A percentile compares a stretch with the other conserved stretches of the same genome.
These are phyloP conservation scores for Cucurbita moschata DNA, from an alignment of 306 rosid species.

Conservation along the genomic window DNA sequence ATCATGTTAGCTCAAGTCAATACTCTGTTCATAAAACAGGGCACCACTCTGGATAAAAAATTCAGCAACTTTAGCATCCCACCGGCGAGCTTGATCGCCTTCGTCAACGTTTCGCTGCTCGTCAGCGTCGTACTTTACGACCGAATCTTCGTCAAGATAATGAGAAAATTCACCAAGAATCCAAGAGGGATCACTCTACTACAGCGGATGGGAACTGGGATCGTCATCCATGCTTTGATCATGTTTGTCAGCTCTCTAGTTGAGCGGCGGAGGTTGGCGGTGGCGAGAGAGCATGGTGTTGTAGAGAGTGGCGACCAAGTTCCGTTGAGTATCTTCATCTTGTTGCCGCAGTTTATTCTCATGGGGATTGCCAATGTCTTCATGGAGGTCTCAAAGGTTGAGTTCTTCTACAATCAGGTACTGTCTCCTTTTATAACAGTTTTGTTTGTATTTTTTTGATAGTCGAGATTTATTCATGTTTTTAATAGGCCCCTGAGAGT, in stretches of 20 bases:
- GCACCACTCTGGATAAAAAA: conserved; percentile 8
- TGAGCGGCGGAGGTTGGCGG: conserved; percentile 1
- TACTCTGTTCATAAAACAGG: conserved; percentile 15
- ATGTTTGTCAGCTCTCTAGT: conserved; percentile 4
- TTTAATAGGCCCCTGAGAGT: conserved; percentile 9
- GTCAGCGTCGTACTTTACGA: conserved; percentile 15
- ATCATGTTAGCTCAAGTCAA: conserved; percentile 9
- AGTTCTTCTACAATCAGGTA: conserved; percentile 16
- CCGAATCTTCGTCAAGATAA: conserved; percentile 7
- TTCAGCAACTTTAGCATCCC: conserved; percentile 13
- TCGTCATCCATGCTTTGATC: conserved; percentile 3
- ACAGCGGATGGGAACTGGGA: conserved; percentile 12
- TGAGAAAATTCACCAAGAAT: conserved; percentile 7
- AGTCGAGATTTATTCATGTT: not conserved
- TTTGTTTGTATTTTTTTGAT: too few species aligned
- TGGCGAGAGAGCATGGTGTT: not conserved
- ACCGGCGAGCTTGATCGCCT: conserved; percentile 13
- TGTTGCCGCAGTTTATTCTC: conserved; percentile 14
- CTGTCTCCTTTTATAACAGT: too few species aligned
- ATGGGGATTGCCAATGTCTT: conserved; percentile 14
- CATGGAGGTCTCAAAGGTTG: conserved; percentile 10
- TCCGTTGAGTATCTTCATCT: conserved; percentile 13
- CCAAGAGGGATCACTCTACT: conserved; percentile 18
- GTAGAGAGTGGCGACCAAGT: conserved; percentile 6
- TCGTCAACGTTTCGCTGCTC: conserved; percentile 16